Base-by-base conservation (phyloP, 116 monocot species). In the Zostera marina region DNA sequence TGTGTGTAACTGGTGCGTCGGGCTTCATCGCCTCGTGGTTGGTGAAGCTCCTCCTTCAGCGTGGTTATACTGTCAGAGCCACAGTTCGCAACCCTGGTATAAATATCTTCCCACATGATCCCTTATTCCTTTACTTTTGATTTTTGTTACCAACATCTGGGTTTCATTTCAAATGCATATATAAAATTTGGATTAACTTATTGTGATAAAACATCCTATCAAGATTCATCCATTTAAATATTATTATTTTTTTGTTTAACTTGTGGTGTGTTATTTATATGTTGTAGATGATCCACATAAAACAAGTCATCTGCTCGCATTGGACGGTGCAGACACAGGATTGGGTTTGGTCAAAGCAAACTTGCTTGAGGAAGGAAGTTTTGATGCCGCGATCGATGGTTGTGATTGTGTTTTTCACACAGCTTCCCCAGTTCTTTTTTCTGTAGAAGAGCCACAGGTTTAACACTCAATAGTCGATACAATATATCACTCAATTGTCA, bases 21-120 rank as follows among this genome's bases (percentile, higher is more conserved):
- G 84, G 84, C 21, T 84, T 71, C 73, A 79, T 84, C 59, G 84
- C 84, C 0, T 79, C 84, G 7, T 84, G 84, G 84, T 77, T 84
- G 23, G 84, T 84, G 44, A 84, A 84, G 73, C 65, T 84, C 15
- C 80, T 84, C 51, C 84, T 80, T 41, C 8, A 70, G 15, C 66
- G 53, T 12, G 73, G 78, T 1, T 78, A 78, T 70, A 78, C 62
- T 40, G 70, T 78, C 59, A 73, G 62, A 25, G 78, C 73, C 43
- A 45, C 78, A 51, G 70, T 78, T 24, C 69, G 73, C 11, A 63
- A 78, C 45, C 73, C 52, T 43, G 69, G 68, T 74, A 26, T 26
- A 26, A 26, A 26, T 26, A 2, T 26, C 26, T 4, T 4, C 26
- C 26, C 26, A 26, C 1, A 26, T 4, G 4, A 26, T 2, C 26